phyloP scores from a whole-genome alignment of 108 stramenopile genomes.

The Asterionellopsis glacialis region DNA sequence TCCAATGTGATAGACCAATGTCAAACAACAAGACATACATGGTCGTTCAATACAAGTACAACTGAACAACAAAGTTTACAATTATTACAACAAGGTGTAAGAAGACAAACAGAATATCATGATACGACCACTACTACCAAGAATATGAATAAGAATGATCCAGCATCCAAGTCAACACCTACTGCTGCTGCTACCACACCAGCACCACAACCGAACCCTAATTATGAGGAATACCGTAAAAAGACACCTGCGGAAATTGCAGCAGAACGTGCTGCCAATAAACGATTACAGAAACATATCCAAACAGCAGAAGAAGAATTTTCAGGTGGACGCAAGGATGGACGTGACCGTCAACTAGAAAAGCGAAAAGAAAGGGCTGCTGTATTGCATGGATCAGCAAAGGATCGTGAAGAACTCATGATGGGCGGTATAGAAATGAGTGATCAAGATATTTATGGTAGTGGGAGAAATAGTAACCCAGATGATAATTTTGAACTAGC shows the following conservation, averaged over 20 bases:
- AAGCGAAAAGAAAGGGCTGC: conserved; percentile 46
- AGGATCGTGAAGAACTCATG: conserved; percentile 38
- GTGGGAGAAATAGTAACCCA: conserved; percentile 8
- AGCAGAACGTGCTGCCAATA: conserved; percentile 35
- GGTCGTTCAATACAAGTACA: conserved; percentile 60
- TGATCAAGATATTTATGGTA: conserved; percentile 58
- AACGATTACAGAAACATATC: conserved; percentile 35
- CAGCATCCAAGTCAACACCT: background rate
- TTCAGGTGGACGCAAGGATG: conserved; percentile 28
- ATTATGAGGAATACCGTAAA: background rate
- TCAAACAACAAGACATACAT: conserved; percentile 64
- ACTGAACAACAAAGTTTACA: conserved; percentile 54
- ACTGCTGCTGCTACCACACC: background rate
- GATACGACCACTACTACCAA: background rate
- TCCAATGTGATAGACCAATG: conserved; percentile 60
- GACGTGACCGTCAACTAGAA: conserved; percentile 55
- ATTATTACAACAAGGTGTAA: conserved; percentile 55
- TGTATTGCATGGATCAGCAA: conserved; percentile 43
- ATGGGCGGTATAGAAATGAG: conserved; percentile 37
- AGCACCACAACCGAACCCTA: no score
- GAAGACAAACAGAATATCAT: conserved; percentile 67
- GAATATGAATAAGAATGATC: background rate
- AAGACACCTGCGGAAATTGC: conserved; percentile 20
- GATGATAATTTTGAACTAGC: conserved; percentile 34
- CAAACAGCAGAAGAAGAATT: conserved; percentile 49